Conservation (phyloP, 2,329 filamentous ascomycete genomes). For the Aspergillus fumigatus region DNA sequence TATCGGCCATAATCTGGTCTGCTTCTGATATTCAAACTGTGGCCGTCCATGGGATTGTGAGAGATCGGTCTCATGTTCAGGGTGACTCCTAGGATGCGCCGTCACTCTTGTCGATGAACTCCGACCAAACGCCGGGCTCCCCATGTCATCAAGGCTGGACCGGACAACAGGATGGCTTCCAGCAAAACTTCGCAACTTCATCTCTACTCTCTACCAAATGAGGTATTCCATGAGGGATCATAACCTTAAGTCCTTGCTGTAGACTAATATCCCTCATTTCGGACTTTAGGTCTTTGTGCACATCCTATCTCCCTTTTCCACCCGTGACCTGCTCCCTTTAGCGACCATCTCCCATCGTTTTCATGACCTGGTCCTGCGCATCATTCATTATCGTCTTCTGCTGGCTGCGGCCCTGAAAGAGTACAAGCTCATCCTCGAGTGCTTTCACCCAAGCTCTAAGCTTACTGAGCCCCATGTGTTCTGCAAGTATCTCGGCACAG, state of each 20-base stretch:
- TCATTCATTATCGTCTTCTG: constrained; percentile 62
- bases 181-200: constrained; percentile 6
- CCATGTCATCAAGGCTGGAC: background rate
- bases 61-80: background rate
- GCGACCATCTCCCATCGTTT: constrained; percentile 59
- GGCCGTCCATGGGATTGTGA: background rate
- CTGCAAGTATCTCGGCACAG: constrained; percentile 64
- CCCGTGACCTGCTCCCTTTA: constrained; percentile 52
- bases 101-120: background rate
- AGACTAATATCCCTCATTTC: background rate
- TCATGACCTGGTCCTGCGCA: constrained; percentile 57
- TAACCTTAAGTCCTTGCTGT: background rate
- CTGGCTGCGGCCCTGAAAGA: constrained; percentile 54
- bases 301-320: constrained; percentile 47
- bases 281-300: constrained; percentile 47
- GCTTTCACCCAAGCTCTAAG: constrained; percentile 68
- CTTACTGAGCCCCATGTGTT: constrained; percentile 64
- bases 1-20: background rate
- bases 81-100: background rate
- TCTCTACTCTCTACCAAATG: constrained; percentile 31
- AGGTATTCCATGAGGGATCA: constrained; percentile 19
- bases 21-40: background rate
- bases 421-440: constrained; percentile 70
- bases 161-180: constrained; percentile 5
- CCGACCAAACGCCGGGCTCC: background rate